A percentile compares a stretch with the other conserved stretches of the same genome.
phyloP scores from a whole-genome alignment of 805 yeast species.

The Saturnispora halmiae region DNA sequence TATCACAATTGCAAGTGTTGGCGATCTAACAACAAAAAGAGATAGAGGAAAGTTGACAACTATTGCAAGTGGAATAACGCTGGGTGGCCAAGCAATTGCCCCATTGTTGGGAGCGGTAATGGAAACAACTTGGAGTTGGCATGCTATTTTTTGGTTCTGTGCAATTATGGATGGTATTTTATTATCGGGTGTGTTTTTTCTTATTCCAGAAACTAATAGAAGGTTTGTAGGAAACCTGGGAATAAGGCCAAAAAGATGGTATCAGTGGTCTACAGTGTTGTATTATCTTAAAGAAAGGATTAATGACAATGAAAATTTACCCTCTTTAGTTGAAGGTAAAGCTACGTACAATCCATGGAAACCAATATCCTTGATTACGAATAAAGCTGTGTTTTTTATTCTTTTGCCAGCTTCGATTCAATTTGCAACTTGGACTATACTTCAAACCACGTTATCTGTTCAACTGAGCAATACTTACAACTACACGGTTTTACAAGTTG shows the following conservation, averaged over 20 bases:
- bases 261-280: constrained; percentile 40
- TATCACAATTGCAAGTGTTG: constrained; percentile 59
- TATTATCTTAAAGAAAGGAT: constrained; percentile 24
- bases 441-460: constrained; percentile 57
- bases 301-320: background rate
- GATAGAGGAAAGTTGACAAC: constrained; percentile 71
- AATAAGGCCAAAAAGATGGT: constrained; percentile 35
- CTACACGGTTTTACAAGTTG: constrained; percentile 48
- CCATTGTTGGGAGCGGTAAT: constrained; percentile 56
- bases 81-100: constrained; percentile 71
- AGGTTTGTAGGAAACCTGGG: constrained; percentile 70
- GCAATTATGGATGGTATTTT: constrained; percentile 46
- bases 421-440: constrained; percentile 63
- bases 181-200: constrained; percentile 25
- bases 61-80: constrained; percentile 50
- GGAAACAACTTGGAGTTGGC: constrained; percentile 56
- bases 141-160: constrained; percentile 70
- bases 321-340: background rate
- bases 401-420: constrained; percentile 53
- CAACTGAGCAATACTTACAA: constrained; percentile 41
- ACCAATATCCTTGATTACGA: constrained; percentile 17
- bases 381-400: constrained; percentile 29
- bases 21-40: constrained; percentile 57
- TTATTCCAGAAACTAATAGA: constrained; percentile 74
- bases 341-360: constrained; percentile 25